Base-by-base conservation (phyloP, 768 basidiomycete species). In the Mycena epipterygia region DNA sequence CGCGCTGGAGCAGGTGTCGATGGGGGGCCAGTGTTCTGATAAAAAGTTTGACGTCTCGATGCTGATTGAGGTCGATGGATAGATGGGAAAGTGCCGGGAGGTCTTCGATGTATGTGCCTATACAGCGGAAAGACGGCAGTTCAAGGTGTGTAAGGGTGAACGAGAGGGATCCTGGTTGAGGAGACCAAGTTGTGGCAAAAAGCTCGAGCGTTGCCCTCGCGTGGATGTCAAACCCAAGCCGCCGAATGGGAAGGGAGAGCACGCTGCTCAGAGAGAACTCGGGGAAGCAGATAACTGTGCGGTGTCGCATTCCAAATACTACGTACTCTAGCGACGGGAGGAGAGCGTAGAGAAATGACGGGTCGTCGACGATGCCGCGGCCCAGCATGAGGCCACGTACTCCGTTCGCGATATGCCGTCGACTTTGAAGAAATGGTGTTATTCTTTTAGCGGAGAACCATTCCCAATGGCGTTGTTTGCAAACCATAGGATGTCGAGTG, bases 261-360 rank as follows among this genome's bases (percentile, higher is more conserved):
- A 44, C 19, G 42, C 19, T 59, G 41, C 42, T 44, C 29, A 59
- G 14, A 12, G 57, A n/a, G 30, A 44, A 44, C 8, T 11, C 29
- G 57, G 57, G 57, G 23, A 59, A 59, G 39, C 25, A 17, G 21
- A 42, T 19, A 30, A 30, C 39, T 59, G 57, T 32, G 25, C 30
- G 19, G 19, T 44, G 57, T 21, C 57, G 42, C 57, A 59, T 46
- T 32, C 29, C 21, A n/a, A 32, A 59, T 21, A 59, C 57, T 8
- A 59, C 30, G 27, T 59, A 59, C 57, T 59, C 57, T 42, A 59
- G 57, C 41, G 57, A 59, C 46, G 25, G 42, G 19, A 59, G 42
- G 27, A 32, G 4, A 30, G 56, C 17, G 46, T 32, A 59, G 3
- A 59, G 3, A 59, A 19, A 42, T 35, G 25, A 59, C 23, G 57